Percentiles rank a stretch among this genome's conserved stretches.
phyloP scores from a whole-genome alignment of 371 early-diverging fungal species.

The Thermomucor indicae-seudaticae region DNA sequence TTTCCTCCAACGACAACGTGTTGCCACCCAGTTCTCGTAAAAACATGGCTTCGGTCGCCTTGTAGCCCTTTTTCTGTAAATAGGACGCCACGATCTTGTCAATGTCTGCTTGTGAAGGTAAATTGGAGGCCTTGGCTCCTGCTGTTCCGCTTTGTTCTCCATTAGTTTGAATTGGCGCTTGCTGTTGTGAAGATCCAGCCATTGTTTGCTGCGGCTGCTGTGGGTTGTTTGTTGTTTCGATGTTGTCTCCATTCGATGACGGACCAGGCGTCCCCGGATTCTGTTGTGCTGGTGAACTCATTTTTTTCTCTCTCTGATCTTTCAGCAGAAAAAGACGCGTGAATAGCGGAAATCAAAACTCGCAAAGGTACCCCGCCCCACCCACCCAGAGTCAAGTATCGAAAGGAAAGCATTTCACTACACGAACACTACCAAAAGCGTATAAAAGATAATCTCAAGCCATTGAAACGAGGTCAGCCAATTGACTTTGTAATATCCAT shows the following conservation, averaged over 20 bases:
- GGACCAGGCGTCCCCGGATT: not conserved
- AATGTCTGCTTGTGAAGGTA: conserved; percentile 26
- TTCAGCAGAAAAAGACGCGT: not conserved
- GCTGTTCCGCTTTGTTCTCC: not conserved
- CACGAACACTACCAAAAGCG: too few species aligned
- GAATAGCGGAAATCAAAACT: too few species aligned
- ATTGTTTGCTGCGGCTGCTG: not conserved
- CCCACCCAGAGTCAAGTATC: too few species aligned
- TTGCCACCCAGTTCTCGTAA: conserved; percentile 23
- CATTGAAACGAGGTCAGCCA: too few species aligned
- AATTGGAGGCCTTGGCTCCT: conserved; percentile 1
- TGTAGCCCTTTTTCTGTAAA: conserved; percentile 38
- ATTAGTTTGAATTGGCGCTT: not conserved
- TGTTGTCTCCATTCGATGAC: not conserved
- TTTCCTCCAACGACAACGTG: conserved; percentile 24
- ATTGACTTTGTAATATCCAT: too few species aligned
- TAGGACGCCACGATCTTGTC: conserved; percentile 35
- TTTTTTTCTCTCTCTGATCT: too few species aligned
- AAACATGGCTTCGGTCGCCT: conserved; percentile 23
- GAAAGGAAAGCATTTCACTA: too few species aligned
- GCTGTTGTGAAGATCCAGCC: conserved; percentile 4
- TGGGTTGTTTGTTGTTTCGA: too few species aligned
- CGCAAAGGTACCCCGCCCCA: too few species aligned
- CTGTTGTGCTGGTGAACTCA: conserved; percentile 6
- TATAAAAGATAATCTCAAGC: too few species aligned